A percentile compares a stretch with the other conserved stretches of the same genome.
Evolutionary conservation across 75 land plant species (phyloP).

Genomic region (Azolla pinnata): DNA sequence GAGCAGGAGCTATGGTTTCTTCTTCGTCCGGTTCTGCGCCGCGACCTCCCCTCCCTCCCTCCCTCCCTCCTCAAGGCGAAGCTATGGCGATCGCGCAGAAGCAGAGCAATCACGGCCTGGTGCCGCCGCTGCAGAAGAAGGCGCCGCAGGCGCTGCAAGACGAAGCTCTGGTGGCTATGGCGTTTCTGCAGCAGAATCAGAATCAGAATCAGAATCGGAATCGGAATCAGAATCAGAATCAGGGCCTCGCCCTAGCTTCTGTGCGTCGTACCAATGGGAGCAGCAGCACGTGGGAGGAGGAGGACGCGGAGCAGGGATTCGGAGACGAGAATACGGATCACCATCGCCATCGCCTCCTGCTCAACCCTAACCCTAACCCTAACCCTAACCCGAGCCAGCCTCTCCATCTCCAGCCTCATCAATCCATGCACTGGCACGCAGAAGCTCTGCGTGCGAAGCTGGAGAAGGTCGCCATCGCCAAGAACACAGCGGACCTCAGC

Average conservation of each 20-base stretch:
- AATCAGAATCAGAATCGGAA: too few relatives aligned
- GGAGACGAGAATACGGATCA: constrained; percentile 8
- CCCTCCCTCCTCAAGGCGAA: background rate
- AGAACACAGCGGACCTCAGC: constrained; percentile 4
- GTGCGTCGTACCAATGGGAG: background rate
- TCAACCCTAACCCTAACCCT: too few relatives aligned
- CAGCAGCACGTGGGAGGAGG: background rate
- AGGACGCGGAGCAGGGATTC: constrained; percentile 10
- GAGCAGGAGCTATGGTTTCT: background rate
- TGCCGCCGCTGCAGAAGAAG: too few relatives aligned
- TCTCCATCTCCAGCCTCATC: too few relatives aligned
- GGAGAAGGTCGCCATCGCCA: background rate
- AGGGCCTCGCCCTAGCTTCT: background rate
- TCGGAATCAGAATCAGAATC: too few relatives aligned
- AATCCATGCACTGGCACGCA: background rate
- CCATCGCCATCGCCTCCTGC: too few relatives aligned
- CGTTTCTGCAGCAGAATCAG: too few relatives aligned
- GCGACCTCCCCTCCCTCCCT: background rate
- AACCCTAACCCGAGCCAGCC: too few relatives aligned
- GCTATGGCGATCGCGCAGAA: constrained; percentile 1
- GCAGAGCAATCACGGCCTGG: too few relatives aligned
- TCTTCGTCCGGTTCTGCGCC: background rate
- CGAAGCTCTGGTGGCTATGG: too few relatives aligned
- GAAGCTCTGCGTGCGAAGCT: constrained; percentile 14
- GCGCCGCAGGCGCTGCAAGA: too few relatives aligned